Conservation (phyloP, 495 filamentous ascomycete genomes). For the Penicillium manginii region DNA sequence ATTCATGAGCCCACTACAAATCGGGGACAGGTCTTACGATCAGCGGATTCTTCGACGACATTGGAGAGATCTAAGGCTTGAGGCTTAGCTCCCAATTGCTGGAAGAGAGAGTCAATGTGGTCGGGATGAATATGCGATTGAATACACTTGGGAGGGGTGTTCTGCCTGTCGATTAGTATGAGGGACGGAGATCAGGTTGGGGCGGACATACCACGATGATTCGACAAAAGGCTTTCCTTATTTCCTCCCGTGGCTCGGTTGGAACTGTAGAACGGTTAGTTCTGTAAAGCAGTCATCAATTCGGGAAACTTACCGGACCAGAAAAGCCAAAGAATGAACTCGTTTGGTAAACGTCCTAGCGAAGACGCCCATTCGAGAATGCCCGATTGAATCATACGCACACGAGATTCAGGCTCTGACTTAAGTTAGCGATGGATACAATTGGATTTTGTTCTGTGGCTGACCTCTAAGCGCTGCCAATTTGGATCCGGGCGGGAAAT, state of each 20-base stretch:
- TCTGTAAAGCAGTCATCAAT: conserved; percentile 2
- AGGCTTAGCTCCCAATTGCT: conserved; percentile 34
- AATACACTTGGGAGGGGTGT: conserved; percentile 24
- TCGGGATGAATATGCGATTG: conserved; percentile 32
- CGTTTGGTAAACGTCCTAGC: conserved; percentile 63
- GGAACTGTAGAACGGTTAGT: conserved; percentile 45
- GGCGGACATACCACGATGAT: conserved; percentile 47
- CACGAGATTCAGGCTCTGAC: conserved; percentile 52
- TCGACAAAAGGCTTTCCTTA: conserved; percentile 68
- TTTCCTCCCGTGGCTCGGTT: conserved; percentile 59
- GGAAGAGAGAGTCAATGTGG: conserved; percentile 40
- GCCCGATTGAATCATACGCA: conserved; percentile 71
- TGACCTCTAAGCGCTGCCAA: conserved; percentile 43
- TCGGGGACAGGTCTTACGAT: conserved; percentile 21
- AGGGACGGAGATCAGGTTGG: background rate
- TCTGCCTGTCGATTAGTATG: conserved; percentile 20
- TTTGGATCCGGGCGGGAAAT: conserved; percentile 28
- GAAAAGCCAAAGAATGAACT: conserved; percentile 75
- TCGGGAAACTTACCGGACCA: conserved; percentile 46
- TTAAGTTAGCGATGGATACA: conserved; percentile 12
- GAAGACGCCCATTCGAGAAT: conserved; percentile 62
- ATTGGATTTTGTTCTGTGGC: conserved; percentile 5
- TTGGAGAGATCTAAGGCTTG: conserved; percentile 34
- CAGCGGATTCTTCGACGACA: conserved; percentile 23
- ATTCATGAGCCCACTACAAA: background rate